Percentiles rank a stretch among this genome's conserved stretches.
phyloP scores from a whole-genome alignment of 2,329 filamentous ascomycete species.

The Penicillium hordei region DNA sequence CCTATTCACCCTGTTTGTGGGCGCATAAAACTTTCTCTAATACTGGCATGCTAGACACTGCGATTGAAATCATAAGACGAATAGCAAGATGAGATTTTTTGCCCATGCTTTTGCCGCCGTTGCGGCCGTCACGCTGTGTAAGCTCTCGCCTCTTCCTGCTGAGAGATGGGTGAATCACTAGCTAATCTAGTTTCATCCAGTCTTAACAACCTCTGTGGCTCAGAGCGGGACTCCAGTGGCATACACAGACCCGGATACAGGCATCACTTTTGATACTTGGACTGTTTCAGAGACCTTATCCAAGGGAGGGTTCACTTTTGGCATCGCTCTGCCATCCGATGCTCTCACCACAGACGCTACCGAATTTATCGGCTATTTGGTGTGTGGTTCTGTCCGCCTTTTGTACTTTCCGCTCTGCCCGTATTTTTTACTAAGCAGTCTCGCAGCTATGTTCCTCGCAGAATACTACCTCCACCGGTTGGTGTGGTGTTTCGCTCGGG shows the following conservation, averaged over 20 bases:
- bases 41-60: neutral
- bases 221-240: neutral
- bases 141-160: neutral
- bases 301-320: neutral
- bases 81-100: neutral
- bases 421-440: neutral
- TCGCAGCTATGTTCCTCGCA: neutral
- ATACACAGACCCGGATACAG: neutral
- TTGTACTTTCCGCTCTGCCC: neutral
- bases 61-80: neutral
- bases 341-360: neutral
- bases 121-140: neutral
- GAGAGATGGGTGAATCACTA: neutral
- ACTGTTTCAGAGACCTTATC: neutral
- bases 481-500: neutral
- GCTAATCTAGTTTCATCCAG: neutral
- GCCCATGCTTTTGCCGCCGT: neutral
- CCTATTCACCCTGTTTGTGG: neutral
- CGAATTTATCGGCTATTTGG: neutral
- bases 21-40: neutral
- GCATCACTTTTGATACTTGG: neutral
- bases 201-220: neutral
- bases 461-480: neutral
- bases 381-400: neutral
- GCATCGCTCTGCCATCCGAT: neutral